Conservation (phyloP, 495 filamentous ascomycete species). For the Penicillium cosmopolitanum region DNA sequence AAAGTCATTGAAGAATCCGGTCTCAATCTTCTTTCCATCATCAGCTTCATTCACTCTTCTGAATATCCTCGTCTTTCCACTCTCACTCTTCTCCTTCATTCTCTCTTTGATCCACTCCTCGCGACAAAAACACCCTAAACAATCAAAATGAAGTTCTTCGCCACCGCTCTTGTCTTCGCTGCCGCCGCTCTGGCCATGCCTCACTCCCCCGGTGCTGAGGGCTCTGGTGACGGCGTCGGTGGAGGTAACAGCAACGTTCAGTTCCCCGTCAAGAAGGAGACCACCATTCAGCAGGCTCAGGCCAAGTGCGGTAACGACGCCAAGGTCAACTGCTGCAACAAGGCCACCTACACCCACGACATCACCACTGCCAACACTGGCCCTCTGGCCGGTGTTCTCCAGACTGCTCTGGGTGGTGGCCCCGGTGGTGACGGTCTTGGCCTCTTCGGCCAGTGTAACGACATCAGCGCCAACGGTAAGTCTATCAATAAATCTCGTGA, state of each 20-base stretch:
- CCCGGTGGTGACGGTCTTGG: conserved; percentile 32
- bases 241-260: conserved; percentile 12
- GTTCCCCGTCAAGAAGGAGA: conserved; percentile 31
- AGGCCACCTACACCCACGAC: conserved; percentile 37
- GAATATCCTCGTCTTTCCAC: conserved; percentile 9
- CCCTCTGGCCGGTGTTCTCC: conserved; percentile 27
- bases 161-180: conserved; percentile 34
- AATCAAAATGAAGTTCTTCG: conserved; percentile 44
- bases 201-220: conserved; percentile 11
- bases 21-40: conserved; percentile 11
- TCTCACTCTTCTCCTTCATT: conserved; percentile 12
- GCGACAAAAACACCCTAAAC: conserved; percentile 12
- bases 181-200: conserved; percentile 35
- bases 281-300: conserved; percentile 42
- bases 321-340: conserved; percentile 48
- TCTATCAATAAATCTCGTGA: neutral
- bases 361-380: conserved; percentile 26
- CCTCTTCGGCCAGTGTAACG: conserved; percentile 35
- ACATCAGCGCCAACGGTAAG: conserved; percentile 31
- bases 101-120: conserved; percentile 7
- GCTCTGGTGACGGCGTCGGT: conserved; percentile 7
- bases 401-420: conserved; percentile 27
- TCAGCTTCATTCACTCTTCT: conserved; percentile 13
- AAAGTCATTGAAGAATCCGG: conserved; percentile 16
- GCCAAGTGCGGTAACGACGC: conserved; percentile 46